Conservation (phyloP, 371 early-diverging fungal genomes). For the Mortierella sp. region DNA sequence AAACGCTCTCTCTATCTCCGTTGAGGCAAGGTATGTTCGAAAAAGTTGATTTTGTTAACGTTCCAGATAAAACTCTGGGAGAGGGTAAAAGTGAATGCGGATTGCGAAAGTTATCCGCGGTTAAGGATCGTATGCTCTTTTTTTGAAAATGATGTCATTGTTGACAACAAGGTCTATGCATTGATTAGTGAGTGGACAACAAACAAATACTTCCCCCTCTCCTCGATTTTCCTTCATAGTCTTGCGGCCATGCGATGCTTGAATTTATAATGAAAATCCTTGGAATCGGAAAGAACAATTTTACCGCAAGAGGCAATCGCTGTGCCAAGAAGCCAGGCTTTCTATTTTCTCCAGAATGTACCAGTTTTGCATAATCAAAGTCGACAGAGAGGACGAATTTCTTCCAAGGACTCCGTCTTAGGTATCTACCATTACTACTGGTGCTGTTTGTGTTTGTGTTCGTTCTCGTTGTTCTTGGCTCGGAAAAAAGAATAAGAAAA, state of each 20-base stretch:
- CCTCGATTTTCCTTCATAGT: no score
- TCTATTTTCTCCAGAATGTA: neutral
- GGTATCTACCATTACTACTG: no score
- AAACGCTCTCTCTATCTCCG: neutral
- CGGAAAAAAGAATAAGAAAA: neutral
- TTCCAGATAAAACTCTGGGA: neutral
- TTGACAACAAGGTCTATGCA: neutral
- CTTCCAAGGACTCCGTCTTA: no score
- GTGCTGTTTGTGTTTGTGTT: no score
- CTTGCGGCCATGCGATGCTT: neutral
- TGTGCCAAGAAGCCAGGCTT: neutral
- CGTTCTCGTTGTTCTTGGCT: neutral
- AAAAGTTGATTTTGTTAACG: neutral
- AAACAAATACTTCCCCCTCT: no score
- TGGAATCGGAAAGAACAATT: neutral
- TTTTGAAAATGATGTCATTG: conserved; percentile 1
- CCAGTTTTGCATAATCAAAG: neutral
- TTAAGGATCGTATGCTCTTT: neutral
- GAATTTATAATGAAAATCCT: neutral
- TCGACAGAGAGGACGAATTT: neutral
- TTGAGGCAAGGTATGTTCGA: neutral
- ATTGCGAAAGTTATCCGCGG: neutral
- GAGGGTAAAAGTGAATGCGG: neutral
- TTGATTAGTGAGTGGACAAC: no score
- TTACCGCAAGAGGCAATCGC: neutral